phyloP scores from a whole-genome alignment of 805 yeast genomes.

The Kazachstania bromeliacearum region DNA sequence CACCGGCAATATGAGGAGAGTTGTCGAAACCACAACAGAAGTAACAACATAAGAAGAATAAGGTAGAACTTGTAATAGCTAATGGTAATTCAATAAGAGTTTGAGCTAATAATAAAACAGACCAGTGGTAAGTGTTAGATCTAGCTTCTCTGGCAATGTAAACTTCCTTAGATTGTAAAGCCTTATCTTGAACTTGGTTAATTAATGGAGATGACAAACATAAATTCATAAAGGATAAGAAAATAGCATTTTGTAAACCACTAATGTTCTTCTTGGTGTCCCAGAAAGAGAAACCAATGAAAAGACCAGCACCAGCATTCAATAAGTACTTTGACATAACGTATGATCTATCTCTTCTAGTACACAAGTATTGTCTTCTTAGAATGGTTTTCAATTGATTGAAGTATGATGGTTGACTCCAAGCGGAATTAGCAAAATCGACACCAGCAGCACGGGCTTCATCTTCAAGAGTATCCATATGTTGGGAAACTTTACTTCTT shows the following conservation, averaged over 20 bases:
- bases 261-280: slow-evolving; percentile 42
- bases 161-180: slow-evolving; percentile 49
- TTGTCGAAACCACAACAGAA: slow-evolving; percentile 38
- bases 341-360: slow-evolving; percentile 55
- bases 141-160: slow-evolving; percentile 65
- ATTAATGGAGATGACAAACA: slow-evolving; percentile 49
- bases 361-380: slow-evolving; percentile 35
- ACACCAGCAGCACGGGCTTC: slow-evolving; percentile 12
- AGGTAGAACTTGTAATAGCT: slow-evolving; percentile 38
- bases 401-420: slow-evolving; percentile 33
- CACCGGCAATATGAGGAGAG: slow-evolving; percentile 40
- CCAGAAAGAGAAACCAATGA: slow-evolving; percentile 70
- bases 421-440: slow-evolving; percentile 12
- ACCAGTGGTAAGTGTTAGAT: slow-evolving; percentile 70
- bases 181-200: slow-evolving; percentile 57
- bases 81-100: slow-evolving; percentile 54
- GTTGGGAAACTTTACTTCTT: slow-evolving; percentile 4
- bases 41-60: slow-evolving; percentile 46
- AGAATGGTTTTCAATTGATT: slow-evolving; percentile 37
- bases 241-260: slow-evolving; percentile 55
- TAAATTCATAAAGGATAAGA: slow-evolving; percentile 51
- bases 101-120: slow-evolving; percentile 46
- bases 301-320: slow-evolving; percentile 46
- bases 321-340: slow-evolving; percentile 50
- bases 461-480: slow-evolving; percentile 11